These are phyloP conservation scores for Alternaria triticina DNA, from an alignment of 2,329 filamentous ascomycete genomes.

Conservation along the genomic window DNA sequence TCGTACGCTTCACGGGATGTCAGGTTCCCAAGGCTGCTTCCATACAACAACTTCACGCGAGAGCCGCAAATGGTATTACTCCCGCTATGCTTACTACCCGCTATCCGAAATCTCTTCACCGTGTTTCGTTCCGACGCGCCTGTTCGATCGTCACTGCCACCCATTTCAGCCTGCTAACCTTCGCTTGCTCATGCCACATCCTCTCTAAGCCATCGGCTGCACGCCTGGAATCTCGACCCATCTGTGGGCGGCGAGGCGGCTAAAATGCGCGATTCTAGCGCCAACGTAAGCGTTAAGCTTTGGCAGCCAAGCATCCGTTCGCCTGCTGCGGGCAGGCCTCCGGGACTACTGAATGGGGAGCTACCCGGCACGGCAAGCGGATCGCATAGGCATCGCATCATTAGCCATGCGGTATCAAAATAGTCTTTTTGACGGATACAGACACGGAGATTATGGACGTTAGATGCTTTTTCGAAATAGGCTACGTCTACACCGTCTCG, in stretches of 20 bases:
- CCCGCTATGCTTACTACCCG: constrained; percentile 7
- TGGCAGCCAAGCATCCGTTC: constrained; percentile 11
- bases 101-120: constrained; percentile 6
- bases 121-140: constrained; percentile 14
- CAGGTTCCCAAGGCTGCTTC: neutral
- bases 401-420: constrained; percentile 6
- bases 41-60: neutral
- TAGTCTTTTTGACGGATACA: neutral
- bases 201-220: constrained; percentile 7
- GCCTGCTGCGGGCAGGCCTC: constrained; percentile 10
- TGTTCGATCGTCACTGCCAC: constrained; percentile 1
- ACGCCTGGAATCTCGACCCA: constrained; percentile 21
- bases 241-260: constrained; percentile 14
- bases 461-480: neutral
- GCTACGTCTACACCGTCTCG: neutral
- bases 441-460: neutral
- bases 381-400: constrained; percentile 1
- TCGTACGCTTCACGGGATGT: neutral
- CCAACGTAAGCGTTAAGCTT: constrained; percentile 12
- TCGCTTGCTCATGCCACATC: neutral
- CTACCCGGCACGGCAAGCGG: constrained; percentile 9
- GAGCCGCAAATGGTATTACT: neutral
- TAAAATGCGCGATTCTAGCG: constrained; percentile 10
- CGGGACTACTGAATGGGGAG: constrained; percentile 10
- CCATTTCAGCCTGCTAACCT: neutral